Conservation (phyloP, 2,329 filamentous ascomycete genomes). For the Metarhizium humberi region DNA sequence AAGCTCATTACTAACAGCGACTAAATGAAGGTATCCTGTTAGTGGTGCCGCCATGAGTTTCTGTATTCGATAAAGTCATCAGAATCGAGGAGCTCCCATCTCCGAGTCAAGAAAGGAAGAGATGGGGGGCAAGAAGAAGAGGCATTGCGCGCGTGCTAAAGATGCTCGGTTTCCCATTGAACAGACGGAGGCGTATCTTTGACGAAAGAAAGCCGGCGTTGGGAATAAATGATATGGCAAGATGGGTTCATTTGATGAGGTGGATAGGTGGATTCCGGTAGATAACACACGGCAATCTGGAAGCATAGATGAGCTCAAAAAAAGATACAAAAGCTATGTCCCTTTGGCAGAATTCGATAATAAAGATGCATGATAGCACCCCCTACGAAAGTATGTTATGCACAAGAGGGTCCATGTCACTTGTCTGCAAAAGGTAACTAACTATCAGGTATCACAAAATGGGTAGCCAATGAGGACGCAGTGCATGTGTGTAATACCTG, state of each 20-base stretch:
- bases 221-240: neutral
- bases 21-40: neutral
- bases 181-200: neutral
- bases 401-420: too few relatives aligned
- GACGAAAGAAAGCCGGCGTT: constrained; percentile 1
- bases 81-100: neutral
- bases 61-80: neutral
- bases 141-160: neutral
- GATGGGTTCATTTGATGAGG: neutral
- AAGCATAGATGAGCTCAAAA: neutral
- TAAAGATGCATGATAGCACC: neutral
- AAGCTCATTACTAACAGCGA: constrained; percentile 53
- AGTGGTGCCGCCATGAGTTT: neutral
- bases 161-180: neutral
- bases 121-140: neutral
- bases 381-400: neutral
- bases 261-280: neutral
- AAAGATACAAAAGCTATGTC: neutral
- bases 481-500: too few relatives aligned
- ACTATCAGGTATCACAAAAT: neutral
- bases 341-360: neutral
- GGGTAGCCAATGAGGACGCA: too few relatives aligned
- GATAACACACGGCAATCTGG: neutral
- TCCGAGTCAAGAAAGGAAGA: neutral
- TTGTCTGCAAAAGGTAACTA: too few relatives aligned